These are phyloP conservation scores for Ambrosia artemisiifolia DNA, from an alignment of 129 eudicot species.

Conservation along the genomic window DNA sequence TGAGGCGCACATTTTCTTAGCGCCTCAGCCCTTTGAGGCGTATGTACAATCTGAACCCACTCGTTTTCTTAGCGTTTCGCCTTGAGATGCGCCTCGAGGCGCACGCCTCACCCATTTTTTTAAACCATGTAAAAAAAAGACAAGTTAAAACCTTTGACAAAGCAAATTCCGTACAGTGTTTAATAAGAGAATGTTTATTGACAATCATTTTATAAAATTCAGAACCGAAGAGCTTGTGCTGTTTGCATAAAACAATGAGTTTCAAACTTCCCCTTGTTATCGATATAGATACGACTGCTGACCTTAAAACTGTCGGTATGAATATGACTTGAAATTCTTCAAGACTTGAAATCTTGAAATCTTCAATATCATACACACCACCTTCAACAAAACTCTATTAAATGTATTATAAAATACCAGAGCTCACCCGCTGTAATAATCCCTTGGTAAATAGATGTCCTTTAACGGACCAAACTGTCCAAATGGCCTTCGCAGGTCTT, in stretches of 20 bases:
- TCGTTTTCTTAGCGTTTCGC: no score
- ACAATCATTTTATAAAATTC: neutral
- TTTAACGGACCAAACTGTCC: slow-evolving; percentile 75
- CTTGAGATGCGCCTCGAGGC: no score
- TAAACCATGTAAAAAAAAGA: no score
- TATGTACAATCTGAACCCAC: no score
- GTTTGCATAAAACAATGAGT: slow-evolving; percentile 20
- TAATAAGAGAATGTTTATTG: neutral
- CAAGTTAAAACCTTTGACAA: neutral
- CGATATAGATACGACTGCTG: slow-evolving; percentile 49
- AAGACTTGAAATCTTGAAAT: slow-evolving; percentile 64
- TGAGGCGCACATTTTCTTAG: no score
- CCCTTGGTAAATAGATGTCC: slow-evolving; percentile 81
- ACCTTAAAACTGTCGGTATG: slow-evolving; percentile 49
- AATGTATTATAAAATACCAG: no score
- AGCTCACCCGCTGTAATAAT: slow-evolving; percentile 86
- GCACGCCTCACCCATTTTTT: no score
- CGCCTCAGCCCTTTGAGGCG: no score
- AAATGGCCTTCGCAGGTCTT: slow-evolving; percentile 76
- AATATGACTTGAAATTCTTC: slow-evolving; percentile 80
- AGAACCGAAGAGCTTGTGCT: neutral
- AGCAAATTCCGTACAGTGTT: neutral
- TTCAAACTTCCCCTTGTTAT: neutral
- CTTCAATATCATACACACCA: slow-evolving; percentile 76
- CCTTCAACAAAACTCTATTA: slow-evolving; percentile 72